Evolutionary conservation across 2,329 filamentous ascomycete genomes (phyloP), one percentile per base, ranked within the genome.

Genomic region (Epichloe elymi): DNA sequence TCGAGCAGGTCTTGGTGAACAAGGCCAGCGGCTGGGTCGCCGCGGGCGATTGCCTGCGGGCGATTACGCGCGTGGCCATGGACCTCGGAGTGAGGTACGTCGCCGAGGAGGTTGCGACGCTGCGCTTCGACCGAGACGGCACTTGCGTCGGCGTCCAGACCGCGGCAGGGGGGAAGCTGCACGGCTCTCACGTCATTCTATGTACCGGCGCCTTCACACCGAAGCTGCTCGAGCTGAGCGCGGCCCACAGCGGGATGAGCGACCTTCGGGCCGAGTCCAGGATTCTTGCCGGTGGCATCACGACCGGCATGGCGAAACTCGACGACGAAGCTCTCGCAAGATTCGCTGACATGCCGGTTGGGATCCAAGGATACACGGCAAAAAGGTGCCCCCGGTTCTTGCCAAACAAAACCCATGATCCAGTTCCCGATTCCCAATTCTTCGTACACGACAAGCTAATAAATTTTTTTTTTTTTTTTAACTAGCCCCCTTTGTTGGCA

Each of bases 21-120:
- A 74, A 71, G 58, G 75, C 73, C 30, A 80, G 78, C 61, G 80
- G 80, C 1, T 84, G 79, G 78, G 79, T 73, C 6, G 78, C 77
- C n/a, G 80, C 81, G 2, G 77, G 76, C 3, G 77, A 82, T 56
- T 71, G 73, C 33, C 60, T 84, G 53, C 63, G 69, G 48, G 75
- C 74, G 1, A 70, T 82, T 8, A 82, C 78, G 1, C 70, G 72
- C 36, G 68, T 68, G 51, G 70, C 70, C 15, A 57, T 83, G 5
- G 68, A 73, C 45, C 61, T 78, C 6, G 80, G 81, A 1, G 80
- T 83, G 54, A 73, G 74, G 60, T 84, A 83, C 51, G 69, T 79
- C 10, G 69, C 68, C 0, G 76, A 72, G 15, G 75, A 81, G 50
- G 71, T 78, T 2, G 61, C 67, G 1, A 65, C 67, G 0, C 54